Evolutionary conservation across 2,329 filamentous ascomycete species (phyloP), one percentile per base, ranked within the genome.

Genomic region (Leptographium galeiforme): DNA sequence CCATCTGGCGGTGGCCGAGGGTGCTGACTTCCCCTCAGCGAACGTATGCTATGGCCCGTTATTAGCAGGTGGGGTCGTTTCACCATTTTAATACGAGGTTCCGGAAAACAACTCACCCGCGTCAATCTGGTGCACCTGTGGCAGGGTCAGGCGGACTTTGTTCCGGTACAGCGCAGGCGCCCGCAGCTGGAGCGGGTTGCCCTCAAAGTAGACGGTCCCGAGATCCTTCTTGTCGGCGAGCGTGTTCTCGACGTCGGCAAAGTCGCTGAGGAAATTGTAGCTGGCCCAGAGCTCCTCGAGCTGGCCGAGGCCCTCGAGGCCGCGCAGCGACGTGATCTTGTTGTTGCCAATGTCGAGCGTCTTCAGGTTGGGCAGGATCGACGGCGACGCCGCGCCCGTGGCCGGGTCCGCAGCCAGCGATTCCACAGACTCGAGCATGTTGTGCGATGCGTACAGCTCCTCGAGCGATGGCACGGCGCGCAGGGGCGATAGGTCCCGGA

Each of bases 361-460:
- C 38, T 81, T 82, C 41, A 98, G 77, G 47, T 81, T 79, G 32
- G 57, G 51, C 11, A 56, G 43, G 19, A 51, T 50, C 19, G 19
- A 12, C 43, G 12, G 19, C 14, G 43, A 25, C 14, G 12, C 14
- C 19, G 14, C 16, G 25, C 25, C 30, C 19, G 14, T 6, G 12
- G 25, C 13, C 12, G 25, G 19, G 12, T 30, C 43, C 55, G 71
- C 65, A 61, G 85, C 79, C 3, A 97, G 74, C 0, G 89, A 89
- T 2, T 81, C 77, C 12, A 97, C 76, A 1, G 82, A 80, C 18
- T 82, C 83, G 48, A 98, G 76, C n/a, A 85, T 81, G 66, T 98
- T 98, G 74, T 98, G 89, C 6, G 89, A 94, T 60, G 97, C 85
- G 70, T 98, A 96, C 13, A 98, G 77, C 68, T 98, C 93, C 18